Base-by-base conservation (phyloP, 306 rosid species). In the Sindora glabra region DNA sequence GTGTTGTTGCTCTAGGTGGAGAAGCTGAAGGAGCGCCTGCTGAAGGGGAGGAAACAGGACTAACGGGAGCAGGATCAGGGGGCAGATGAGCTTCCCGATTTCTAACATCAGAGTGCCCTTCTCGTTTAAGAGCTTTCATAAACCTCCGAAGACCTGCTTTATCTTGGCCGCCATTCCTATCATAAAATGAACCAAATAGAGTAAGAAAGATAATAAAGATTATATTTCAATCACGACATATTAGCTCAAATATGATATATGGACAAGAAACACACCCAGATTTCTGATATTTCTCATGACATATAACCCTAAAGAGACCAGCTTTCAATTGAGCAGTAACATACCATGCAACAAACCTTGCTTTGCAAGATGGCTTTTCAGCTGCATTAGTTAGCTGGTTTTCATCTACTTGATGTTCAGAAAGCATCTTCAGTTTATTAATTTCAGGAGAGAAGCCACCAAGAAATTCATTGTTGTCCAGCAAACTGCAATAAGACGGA, bases 361-460 rank as follows among this genome's bases (percentile, higher is more conserved):
- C 64, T 21, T 67, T 71, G 77, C 86, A 75, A 67, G 70, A 66
- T 58, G 71, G 63, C 46, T 41, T 45, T 74, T 67, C 59, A 48
- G 48, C 80, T 6, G 52, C 58, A 62, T 72, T 48, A 48, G 62
- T 72, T 29, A 88, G 71, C 64, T 45, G 76, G 42, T 54, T 77
- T 77, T 88, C 86, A 45, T 86, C 94, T 22, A 75, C 89, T 86
- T 83, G 99, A 76, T 54, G 74, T 74, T 88, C 86, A 40, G 96
- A 92, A 76, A 81, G 51, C 68, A 76, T 6, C 75, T 41, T 68
- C 62, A 83, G 70, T 62, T 55, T 47, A 61, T 67, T 56, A 58
- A 88, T 78, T 71, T 86, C 94, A 39, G 84, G 90, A 59, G 94
- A 65, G 47, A 77, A 76, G 37, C 73, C 74, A 61, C 77, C 74